phyloP scores from a whole-genome alignment of 2,329 filamentous ascomycete genomes.

The Fulvia fulva region DNA sequence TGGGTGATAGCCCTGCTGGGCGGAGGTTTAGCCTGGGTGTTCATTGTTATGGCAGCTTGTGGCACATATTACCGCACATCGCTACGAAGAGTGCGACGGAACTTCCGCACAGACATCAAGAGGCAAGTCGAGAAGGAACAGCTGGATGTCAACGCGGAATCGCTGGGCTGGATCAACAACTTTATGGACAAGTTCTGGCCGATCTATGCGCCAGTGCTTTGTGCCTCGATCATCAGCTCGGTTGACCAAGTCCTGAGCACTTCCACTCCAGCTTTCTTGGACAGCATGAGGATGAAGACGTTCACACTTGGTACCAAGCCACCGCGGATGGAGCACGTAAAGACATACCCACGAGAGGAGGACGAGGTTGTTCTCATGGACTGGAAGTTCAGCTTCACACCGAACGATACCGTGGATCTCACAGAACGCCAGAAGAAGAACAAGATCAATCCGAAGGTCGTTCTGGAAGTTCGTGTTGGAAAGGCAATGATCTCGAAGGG shows the following conservation, averaged over 20 bases:
- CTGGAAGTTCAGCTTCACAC: conserved; percentile 99
- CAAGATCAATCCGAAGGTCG: conserved; percentile 95
- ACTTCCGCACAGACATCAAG: conserved; percentile 90
- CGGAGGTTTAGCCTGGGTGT: conserved; percentile 87
- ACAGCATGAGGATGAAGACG: conserved; percentile 87
- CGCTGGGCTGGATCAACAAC: conserved; percentile 97
- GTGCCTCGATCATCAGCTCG: conserved; percentile 84
- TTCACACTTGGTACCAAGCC: conserved; percentile 95
- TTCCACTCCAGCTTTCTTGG: conserved; percentile 84
- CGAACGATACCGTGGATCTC: conserved; percentile 88
- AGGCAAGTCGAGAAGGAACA: conserved; percentile 83
- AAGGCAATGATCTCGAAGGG: conserved; percentile 98
- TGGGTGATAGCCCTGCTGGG: conserved; percentile 88
- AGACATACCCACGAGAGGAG: conserved; percentile 93
- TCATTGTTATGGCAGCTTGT: conserved; percentile 87
- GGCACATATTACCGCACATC: conserved; percentile 97
- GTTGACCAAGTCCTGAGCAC: conserved; percentile 95
- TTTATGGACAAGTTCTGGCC: conserved; percentile 99
- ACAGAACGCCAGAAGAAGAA: conserved; percentile 85
- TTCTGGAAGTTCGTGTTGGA: conserved; percentile 88
- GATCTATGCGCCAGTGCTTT: conserved; percentile 92
- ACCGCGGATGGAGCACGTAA: conserved; percentile 93
- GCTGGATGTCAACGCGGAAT: conserved; percentile 86
- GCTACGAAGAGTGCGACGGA: conserved; percentile 84
- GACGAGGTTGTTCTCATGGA: conserved; percentile 98